These are phyloP conservation scores for Zanthoxylum bungeanum DNA, from an alignment of 345 rosid species.

Conservation along the genomic window DNA sequence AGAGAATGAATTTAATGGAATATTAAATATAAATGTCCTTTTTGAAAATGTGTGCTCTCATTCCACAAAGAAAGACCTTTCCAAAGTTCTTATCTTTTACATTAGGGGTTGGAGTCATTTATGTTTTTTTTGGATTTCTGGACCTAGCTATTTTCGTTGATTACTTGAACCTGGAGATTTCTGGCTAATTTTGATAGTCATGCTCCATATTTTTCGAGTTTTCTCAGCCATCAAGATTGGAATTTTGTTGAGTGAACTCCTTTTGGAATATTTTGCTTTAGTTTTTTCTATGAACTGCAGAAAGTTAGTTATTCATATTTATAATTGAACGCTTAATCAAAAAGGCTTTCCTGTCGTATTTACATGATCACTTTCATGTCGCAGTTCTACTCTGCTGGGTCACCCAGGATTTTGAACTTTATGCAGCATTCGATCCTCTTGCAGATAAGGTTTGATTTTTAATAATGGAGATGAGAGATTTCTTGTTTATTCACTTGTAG, in stretches of 20 bases:
- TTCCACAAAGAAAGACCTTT: background rate
- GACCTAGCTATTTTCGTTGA: slow-evolving; percentile 1
- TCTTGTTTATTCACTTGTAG: background rate
- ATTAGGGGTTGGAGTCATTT: background rate
- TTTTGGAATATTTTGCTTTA: background rate
- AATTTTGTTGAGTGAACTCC: background rate
- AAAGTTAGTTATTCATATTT: background rate
- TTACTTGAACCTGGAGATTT: background rate
- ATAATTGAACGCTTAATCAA: background rate
- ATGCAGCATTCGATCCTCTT: slow-evolving; percentile 97
- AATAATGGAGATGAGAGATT: background rate
- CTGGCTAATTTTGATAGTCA: background rate
- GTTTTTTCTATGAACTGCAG: background rate
- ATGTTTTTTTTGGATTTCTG: background rate
- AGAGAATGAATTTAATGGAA: background rate
- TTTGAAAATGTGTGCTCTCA: background rate
- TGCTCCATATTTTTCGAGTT: background rate
- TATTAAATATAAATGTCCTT: background rate
- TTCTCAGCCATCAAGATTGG: background rate
- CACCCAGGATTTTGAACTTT: slow-evolving; percentile 94
- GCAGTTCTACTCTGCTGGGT: slow-evolving; percentile 98
- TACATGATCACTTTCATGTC: slow-evolving; percentile 4
- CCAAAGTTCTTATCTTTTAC: too few species aligned
- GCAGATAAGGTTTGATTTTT: slow-evolving; percentile 79
- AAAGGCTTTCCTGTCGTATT: slow-evolving; percentile 1